Conservation (phyloP, 2,329 filamentous ascomycete genomes). For the Penicillium nordicum region DNA sequence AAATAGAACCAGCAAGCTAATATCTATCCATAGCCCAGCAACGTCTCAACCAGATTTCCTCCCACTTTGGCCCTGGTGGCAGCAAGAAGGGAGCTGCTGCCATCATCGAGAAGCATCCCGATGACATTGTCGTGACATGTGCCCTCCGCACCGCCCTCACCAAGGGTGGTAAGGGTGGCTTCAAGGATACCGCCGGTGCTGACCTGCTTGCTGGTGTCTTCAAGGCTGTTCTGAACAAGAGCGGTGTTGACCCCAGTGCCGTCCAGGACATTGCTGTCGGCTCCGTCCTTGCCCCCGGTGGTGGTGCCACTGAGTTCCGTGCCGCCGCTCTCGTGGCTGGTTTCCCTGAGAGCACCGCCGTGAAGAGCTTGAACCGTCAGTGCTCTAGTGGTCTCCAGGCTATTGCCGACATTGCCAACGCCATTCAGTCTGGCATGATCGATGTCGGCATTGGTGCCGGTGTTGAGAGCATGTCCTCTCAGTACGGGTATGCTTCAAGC, state of each 20-base stretch:
- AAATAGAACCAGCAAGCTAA: conserved; percentile 1
- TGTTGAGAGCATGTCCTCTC: conserved; percentile 90
- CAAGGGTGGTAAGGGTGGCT: conserved; percentile 85
- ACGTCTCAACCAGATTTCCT: conserved; percentile 57
- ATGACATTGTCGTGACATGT: conserved; percentile 83
- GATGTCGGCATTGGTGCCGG: conserved; percentile 91
- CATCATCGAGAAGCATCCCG: conserved; percentile 50
- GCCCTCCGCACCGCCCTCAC: conserved; percentile 89
- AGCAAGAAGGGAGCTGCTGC: conserved; percentile 35
- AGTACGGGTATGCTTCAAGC: conserved; percentile 70
- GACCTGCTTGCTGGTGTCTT: conserved; percentile 84
- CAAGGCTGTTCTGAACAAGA: conserved; percentile 75
- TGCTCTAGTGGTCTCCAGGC: conserved; percentile 92
- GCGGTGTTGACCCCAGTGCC: conserved; percentile 78
- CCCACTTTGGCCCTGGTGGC: conserved; percentile 49
- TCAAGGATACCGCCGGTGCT: conserved; percentile 88
- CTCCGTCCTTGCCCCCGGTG: conserved; percentile 84
- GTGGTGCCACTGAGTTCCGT: conserved; percentile 94
- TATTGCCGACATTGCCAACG: conserved; percentile 89
- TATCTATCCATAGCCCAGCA: conserved; percentile 47
- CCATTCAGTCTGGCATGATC: conserved; percentile 87
- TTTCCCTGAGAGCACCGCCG: conserved; percentile 79
- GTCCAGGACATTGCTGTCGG: conserved; percentile 94
- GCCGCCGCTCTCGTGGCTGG: conserved; percentile 87
- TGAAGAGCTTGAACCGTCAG: conserved; percentile 86